Conservation (phyloP, 345 rosid species). For the Eucalyptus polybractea region DNA sequence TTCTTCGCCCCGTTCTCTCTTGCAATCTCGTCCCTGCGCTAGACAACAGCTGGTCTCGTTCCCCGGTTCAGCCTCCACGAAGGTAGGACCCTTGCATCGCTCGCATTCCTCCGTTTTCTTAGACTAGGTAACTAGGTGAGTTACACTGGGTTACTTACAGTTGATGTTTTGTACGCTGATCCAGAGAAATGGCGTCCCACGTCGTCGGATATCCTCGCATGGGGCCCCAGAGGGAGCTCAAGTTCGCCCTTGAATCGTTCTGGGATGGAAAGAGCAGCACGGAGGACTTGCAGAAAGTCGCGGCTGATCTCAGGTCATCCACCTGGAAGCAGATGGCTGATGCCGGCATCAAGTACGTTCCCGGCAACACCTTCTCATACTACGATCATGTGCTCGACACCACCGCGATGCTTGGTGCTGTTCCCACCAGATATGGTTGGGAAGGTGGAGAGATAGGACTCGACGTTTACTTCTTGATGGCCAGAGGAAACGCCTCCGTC, state of each 20-base stretch:
- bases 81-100: background rate
- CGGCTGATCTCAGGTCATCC: constrained; percentile 65
- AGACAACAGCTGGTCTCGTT: too few relatives aligned
- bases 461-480: background rate
- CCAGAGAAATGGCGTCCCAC: constrained; percentile 79
- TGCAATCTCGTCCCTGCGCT: too few relatives aligned
- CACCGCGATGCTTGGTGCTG: background rate
- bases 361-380: background rate
- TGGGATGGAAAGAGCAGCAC: constrained; percentile 38
- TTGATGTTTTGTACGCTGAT: background rate
- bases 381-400: background rate
- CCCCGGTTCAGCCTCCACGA: too few relatives aligned
- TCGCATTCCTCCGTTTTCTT: too few relatives aligned
- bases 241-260: constrained; percentile 90
- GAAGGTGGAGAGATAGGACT: background rate
- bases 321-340: background rate
- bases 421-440: constrained; percentile 6
- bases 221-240: constrained; percentile 98
- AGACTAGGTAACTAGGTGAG: too few relatives aligned
- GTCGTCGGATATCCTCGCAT: constrained; percentile 96
- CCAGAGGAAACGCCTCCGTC: background rate
- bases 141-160: background rate
- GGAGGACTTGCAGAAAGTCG: constrained; percentile 67
- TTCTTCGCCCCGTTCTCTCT: too few relatives aligned
- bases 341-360: background rate